Percentiles rank a stretch among this genome's conserved stretches.
Evolutionary conservation across 192 early-diverging fungal species (phyloP).

Genomic region (Coemansia sp.): DNA sequence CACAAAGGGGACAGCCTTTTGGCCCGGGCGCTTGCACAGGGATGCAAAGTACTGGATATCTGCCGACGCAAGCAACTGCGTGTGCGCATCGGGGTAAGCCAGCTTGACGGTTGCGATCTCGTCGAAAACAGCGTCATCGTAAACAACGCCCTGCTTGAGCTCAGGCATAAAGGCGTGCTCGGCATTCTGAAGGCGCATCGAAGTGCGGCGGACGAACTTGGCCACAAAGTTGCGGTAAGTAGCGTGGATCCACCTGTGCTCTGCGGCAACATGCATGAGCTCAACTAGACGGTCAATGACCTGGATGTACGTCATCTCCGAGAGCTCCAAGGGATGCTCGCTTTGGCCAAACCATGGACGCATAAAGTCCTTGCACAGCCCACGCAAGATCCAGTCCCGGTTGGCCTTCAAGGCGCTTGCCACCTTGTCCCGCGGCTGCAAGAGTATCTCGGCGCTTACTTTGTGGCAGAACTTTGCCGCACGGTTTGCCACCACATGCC

Average conservation of each 20-base stretch:
- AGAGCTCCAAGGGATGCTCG: conserved; percentile 69
- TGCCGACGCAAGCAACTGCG: conserved; percentile 26
- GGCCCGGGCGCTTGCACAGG: conserved; percentile 56
- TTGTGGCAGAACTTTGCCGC: conserved; percentile 88
- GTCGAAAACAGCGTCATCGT: conserved; percentile 49
- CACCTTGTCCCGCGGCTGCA: conserved; percentile 82
- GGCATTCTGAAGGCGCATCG: conserved; percentile 72
- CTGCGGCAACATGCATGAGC: conserved; percentile 67
- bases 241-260: conserved; percentile 78
- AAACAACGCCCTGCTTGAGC: not conserved
- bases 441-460: conserved; percentile 80
- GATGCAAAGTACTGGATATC: conserved; percentile 31
- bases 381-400: conserved; percentile 82
- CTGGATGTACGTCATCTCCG: conserved; percentile 92
- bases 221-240: conserved; percentile 78
- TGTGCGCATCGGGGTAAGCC: conserved; percentile 26
- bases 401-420: conserved; percentile 65
- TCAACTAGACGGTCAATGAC: conserved; percentile 78
- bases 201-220: conserved; percentile 65
- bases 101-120: conserved; percentile 67
- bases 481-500: conserved; percentile 91
- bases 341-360: conserved; percentile 89
- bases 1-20: conserved; percentile 89
- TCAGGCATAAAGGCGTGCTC: conserved; percentile 52
- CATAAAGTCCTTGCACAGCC: conserved; percentile 86